Percentiles rank a stretch among this genome's conserved stretches.
These are phyloP conservation scores for Lentinula guzmanii DNA, from an alignment of 768 basidiomycete genomes.

Conservation along the genomic window DNA sequence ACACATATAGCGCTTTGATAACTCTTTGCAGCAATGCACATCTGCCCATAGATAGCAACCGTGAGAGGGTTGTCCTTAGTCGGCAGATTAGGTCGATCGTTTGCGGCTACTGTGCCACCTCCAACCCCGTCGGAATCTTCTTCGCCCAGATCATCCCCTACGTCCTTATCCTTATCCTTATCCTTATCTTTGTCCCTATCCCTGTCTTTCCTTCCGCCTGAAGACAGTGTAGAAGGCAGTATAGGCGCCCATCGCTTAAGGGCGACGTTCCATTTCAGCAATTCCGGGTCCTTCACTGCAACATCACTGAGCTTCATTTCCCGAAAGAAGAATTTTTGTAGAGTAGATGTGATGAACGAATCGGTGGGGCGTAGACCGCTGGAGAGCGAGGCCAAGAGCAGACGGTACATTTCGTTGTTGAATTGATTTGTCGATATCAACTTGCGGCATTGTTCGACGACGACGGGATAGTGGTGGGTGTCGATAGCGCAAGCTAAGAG, in stretches of 20 bases:
- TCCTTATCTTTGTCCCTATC: conserved; percentile 25
- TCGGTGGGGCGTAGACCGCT: conserved; percentile 68
- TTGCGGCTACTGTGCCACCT: conserved; percentile 9
- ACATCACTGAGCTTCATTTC: conserved; percentile 69
- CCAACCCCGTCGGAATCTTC: conserved; percentile 29
- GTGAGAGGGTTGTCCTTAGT: conserved; percentile 67
- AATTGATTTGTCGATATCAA: conserved; percentile 75
- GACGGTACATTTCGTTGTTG: conserved; percentile 79
- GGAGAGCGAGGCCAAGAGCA: conserved; percentile 68
- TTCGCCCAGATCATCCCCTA: conserved; percentile 20
- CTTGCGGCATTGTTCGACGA: conserved; percentile 74
- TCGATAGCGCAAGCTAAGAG: conserved; percentile 66
- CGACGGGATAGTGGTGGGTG: conserved; percentile 44
- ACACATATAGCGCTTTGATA: conserved; percentile 89
- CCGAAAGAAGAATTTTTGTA: conserved; percentile 81
- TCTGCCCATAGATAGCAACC: conserved; percentile 74
- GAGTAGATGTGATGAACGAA: conserved; percentile 67
- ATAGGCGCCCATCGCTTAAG: conserved; percentile 53
- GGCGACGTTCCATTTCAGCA: conserved; percentile 54
- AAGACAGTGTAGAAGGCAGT: conserved; percentile 23
- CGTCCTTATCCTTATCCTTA: conserved; percentile 33
- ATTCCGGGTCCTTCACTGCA: conserved; percentile 57
- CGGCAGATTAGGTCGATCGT: conserved; percentile 36
- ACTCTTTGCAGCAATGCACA: conserved; percentile 78
- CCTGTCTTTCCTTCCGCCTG: conserved; percentile 33